Evolutionary conservation across 768 basidiomycete genomes (phyloP).

Genomic region (Paxillus involutus): DNA sequence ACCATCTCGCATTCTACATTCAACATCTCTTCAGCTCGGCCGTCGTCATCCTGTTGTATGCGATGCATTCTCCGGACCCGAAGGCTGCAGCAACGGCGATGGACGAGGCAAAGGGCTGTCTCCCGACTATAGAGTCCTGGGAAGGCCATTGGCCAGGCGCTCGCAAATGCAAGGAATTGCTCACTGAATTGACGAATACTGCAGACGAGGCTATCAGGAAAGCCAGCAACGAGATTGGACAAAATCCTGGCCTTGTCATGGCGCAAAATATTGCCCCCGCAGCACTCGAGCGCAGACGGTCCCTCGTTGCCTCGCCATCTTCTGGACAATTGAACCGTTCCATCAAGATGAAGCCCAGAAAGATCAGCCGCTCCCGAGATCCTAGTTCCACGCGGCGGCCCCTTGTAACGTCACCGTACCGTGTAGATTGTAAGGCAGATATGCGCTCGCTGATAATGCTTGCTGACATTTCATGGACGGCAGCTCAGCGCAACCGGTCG

Average conservation of each 20-base stretch:
- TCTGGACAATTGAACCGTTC: conserved; percentile 45
- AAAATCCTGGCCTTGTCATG: conserved; percentile 24
- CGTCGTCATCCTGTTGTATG: conserved; percentile 80
- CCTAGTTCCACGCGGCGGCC: conserved; percentile 52
- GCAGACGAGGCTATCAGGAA: conserved; percentile 64
- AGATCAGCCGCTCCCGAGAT: conserved; percentile 61
- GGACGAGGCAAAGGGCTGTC: conserved; percentile 77
- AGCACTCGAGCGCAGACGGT: conserved; percentile 52
- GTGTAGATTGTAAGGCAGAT: conserved; percentile 56
- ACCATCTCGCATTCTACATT: conserved; percentile 86
- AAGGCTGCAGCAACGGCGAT: conserved; percentile 68
- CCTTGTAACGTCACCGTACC: conserved; percentile 62
- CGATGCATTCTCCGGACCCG: conserved; percentile 77
- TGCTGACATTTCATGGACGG: conserved; percentile 15
- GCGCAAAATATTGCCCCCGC: conserved; percentile 30
- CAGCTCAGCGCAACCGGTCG: conserved; percentile 71
- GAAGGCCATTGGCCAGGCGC: conserved; percentile 89
- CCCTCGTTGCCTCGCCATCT: conserved; percentile 44
- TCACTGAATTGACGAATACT: conserved; percentile 66
- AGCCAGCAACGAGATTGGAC: conserved; percentile 18
- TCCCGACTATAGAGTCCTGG: conserved; percentile 73
- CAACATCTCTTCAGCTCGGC: conserved; percentile 89
- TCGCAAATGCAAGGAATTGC: conserved; percentile 80
- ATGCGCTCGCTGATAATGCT: conserved; percentile 1
- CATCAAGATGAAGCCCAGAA: conserved; percentile 49